These are phyloP conservation scores for Neonectria hederae DNA, from an alignment of 2,329 filamentous ascomycete genomes.

Conservation along the genomic window DNA sequence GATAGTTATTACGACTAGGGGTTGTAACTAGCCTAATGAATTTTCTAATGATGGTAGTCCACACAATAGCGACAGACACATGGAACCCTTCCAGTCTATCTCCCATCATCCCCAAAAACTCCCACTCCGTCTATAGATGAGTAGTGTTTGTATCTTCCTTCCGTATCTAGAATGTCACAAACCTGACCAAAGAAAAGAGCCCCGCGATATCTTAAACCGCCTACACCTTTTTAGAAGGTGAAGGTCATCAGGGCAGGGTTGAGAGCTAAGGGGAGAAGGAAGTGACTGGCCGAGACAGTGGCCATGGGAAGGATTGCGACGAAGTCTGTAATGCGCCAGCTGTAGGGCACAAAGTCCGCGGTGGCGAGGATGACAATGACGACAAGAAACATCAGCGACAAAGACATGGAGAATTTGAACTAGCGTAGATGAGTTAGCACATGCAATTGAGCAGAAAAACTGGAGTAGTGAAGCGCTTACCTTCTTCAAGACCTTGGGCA, in stretches of 20 bases:
- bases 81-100: constrained; percentile 5
- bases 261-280: constrained; percentile 75
- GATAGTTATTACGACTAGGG: neutral
- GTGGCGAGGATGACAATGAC: constrained; percentile 72
- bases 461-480: constrained; percentile 63
- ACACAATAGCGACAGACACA: neutral
- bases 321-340: constrained; percentile 75
- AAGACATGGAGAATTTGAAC: constrained; percentile 78
- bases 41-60: neutral
- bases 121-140: constrained; percentile 1
- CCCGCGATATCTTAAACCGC: too few species aligned
- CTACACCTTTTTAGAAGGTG: constrained; percentile 66
- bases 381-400: constrained; percentile 65
- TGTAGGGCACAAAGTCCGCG: constrained; percentile 70
- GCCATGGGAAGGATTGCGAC: constrained; percentile 81
- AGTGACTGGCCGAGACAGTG: constrained; percentile 73
- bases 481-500: constrained; percentile 79
- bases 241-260: constrained; percentile 86
- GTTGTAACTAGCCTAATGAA: neutral
- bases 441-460: constrained; percentile 26
- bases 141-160: neutral
- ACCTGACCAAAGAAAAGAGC: neutral
- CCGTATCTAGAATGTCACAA: neutral
- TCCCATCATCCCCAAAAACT: neutral
- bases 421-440: constrained; percentile 41